Base-by-base conservation (phyloP, 2,329 filamentous ascomycete genomes). In the Pyrenophora tritici-repentis region DNA sequence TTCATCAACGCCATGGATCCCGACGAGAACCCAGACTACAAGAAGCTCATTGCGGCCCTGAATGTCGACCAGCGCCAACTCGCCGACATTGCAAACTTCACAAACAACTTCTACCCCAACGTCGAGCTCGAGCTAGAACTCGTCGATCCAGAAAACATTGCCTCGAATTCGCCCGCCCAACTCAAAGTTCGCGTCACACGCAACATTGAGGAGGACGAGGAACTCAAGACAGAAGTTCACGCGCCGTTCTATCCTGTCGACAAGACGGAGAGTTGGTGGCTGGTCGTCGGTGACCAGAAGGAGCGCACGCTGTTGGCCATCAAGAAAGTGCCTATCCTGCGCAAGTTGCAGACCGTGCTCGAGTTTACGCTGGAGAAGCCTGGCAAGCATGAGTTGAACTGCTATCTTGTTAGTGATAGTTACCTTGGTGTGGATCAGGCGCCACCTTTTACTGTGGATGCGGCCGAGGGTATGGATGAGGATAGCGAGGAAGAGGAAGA, bases 1-100 rank as follows among this genome's bases (percentile, higher is more conserved):
- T 97, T 99, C 78, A 97, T 97, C 89, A 93, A 97, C 63, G 89
- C 91, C 58, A 99, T 99, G 93, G 94, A 96, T 71, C 92, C 93
- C 2, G 88, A 91, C 1, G 93, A 96, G 74, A 96, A 97, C 73
- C 79, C 88, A 34, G 82, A 96, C 58, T 93, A 96, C 72, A 82
- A 82, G 39, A 81, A 83, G 26, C 81, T 99, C 26, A 83, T 97
- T 59, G 87, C 90, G 69, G 84, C 86, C 3, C 83, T 99, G 33
- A 86, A 86, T 6, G 81, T 99, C 35, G 86, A 86, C 47, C 90
- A 95, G 73, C 83, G 81, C 48, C 91, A 99, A 72, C 81, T 99
- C 45, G 86, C 84, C 7, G 86, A 97, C 70, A 92, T 91, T n/a
- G 94, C 94, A 13, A 86, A 86, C 50, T 99, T 99, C 76, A 97